Evolutionary conservation across 192 early-diverging fungal species (phyloP).

Genomic region (Rhizoclosmatium globosum): DNA sequence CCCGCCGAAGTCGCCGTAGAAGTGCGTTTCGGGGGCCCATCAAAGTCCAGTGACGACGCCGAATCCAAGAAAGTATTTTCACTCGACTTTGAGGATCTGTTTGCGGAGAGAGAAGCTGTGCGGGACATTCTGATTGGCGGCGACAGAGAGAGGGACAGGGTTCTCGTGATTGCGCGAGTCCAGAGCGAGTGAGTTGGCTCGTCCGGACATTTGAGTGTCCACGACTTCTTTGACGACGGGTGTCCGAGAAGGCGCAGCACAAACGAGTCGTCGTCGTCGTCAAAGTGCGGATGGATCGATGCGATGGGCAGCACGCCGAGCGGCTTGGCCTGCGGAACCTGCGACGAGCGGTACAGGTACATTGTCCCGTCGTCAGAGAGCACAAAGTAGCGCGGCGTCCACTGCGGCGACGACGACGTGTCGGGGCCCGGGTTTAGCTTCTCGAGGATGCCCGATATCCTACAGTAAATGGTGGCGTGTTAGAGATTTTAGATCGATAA

Average conservation of each 20-base stretch:
- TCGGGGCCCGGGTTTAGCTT: background rate
- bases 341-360: slow-evolving; percentile 2
- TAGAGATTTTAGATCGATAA: too few relatives aligned
- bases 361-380: slow-evolving; percentile 17
- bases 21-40: background rate
- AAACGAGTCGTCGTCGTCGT: background rate
- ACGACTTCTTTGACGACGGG: background rate
- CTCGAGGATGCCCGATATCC: background rate
- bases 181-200: background rate
- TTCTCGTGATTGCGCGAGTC: background rate
- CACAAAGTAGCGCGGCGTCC: slow-evolving; percentile 9
- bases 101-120: too few relatives aligned
- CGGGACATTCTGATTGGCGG: background rate
- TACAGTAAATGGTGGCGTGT: background rate
- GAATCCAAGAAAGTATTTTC: background rate
- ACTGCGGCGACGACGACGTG: background rate
- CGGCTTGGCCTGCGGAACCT: background rate
- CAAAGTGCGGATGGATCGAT: background rate
- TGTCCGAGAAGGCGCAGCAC: background rate
- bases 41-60: background rate
- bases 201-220: slow-evolving; percentile 1
- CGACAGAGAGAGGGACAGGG: background rate
- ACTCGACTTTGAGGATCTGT: background rate
- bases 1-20: background rate
- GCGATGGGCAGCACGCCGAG: slow-evolving; percentile 11